A percentile compares a stretch with the other conserved stretches of the same genome.
These are phyloP conservation scores for Lodderomyces metapsilosis DNA, from an alignment of 1,139 yeast genomes.

Conservation along the genomic window DNA sequence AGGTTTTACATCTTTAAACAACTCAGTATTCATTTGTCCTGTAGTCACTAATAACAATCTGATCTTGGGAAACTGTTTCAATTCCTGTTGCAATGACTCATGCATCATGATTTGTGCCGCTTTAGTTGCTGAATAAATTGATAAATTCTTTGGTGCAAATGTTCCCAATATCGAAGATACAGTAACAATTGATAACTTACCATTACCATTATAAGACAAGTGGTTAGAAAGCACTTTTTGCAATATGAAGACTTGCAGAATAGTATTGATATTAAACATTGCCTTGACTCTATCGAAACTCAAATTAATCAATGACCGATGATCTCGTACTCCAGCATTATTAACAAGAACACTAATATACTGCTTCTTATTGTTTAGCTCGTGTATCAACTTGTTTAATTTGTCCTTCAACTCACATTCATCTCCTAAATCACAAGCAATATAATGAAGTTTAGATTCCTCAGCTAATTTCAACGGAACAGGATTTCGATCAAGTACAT, in stretches of 20 bases:
- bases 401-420: conserved; percentile 24
- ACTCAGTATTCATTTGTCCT: conserved; percentile 62
- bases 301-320: conserved; percentile 39
- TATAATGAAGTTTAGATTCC: conserved; percentile 23
- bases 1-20: conserved; percentile 63
- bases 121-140: conserved; percentile 66
- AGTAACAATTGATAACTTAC: conserved; percentile 53
- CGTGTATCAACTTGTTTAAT: conserved; percentile 22
- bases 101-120: conserved; percentile 60
- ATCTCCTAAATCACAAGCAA: conserved; percentile 52
- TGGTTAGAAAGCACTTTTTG: conserved; percentile 39
- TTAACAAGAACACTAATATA: conserved; percentile 57
- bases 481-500: conserved; percentile 43
- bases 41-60: conserved; percentile 55
- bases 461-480: conserved; percentile 5
- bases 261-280: conserved; percentile 53
- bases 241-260: conserved; percentile 55
- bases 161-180: conserved; percentile 71
- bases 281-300: conserved; percentile 27
- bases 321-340: conserved; percentile 72
- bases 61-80: conserved; percentile 23
- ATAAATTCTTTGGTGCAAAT: conserved; percentile 66
- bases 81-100: conserved; percentile 57
- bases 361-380: conserved; percentile 28
- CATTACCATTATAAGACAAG: conserved; percentile 14